These are phyloP conservation scores for Populus tomentosa DNA, from an alignment of 441 rosid genomes.

Conservation along the genomic window DNA sequence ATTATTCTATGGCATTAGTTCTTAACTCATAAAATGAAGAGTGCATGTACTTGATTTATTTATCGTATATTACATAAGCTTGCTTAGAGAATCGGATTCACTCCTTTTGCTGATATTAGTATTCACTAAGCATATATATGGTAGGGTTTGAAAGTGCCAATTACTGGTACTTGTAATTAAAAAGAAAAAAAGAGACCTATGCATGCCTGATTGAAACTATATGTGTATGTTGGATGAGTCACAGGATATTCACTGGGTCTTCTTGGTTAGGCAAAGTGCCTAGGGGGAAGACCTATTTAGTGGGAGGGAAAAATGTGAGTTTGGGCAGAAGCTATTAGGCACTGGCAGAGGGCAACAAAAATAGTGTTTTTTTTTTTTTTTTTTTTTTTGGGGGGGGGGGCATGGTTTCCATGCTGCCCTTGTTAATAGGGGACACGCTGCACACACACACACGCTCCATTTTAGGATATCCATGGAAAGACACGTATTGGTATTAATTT, in stretches of 20 bases:
- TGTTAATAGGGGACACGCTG: not conserved
- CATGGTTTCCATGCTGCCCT: too few relatives aligned
- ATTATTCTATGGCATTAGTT: not conserved
- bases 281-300: not conserved
- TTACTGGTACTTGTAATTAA: not conserved
- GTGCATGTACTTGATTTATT: not conserved
- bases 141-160: not conserved
- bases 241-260: not conserved
- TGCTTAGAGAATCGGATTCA: not conserved
- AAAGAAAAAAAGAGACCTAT: not conserved
- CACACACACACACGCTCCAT: not conserved
- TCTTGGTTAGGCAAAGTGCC: not conserved
- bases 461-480: not conserved
- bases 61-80: not conserved
- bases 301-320: not conserved
- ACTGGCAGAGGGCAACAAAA: too few relatives aligned
- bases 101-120: not conserved
- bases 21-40: not conserved
- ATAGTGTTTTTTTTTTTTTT: too few relatives aligned
- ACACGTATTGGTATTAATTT: not conserved
- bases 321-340: not conserved
- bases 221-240: not conserved
- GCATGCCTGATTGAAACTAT: not conserved
- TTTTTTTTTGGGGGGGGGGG: too few relatives aligned
- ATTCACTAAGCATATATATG: not conserved